Base-by-base conservation (phyloP, 208 protist genomes). In the Trichomonas vaginalis region DNA sequence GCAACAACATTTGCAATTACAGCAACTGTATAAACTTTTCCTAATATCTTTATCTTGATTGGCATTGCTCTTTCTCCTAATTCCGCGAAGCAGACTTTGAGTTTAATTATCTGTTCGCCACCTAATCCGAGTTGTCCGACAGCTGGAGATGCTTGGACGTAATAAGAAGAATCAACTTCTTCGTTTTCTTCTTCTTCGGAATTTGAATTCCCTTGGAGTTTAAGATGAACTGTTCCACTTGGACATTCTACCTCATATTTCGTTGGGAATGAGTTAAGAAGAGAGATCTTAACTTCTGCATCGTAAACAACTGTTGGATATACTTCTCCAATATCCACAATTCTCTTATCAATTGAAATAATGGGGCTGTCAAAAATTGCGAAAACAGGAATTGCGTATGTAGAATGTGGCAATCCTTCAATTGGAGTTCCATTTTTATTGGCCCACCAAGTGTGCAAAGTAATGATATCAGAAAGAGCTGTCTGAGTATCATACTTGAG, bases 281-380 rank as follows among this genome's bases (percentile, higher is more conserved):
- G 27, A 32, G 15, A 48, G 17, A 92, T 48, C 46, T 92, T 23
- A 0, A 92, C 39, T 21, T 45, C 27, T 6, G 86, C 17, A 14
- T 48, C 27, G 37, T 92, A 92, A 48, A 48, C 86, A 51, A 92
- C 14, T 92, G 86, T 51, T 1, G 86, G 86, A 51, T 39, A 92
- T 17, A 92, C n/a, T 45, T 92, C 86, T 39, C 86, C 86, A 51
- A 92, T 92, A 51, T 92, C 86, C 8, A 92, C 46, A n/a, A 92
- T 51, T 51, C 86, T 48, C 14, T 92, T 92, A 35, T 92, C n/a
- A 1, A 92, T 47, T 35, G 40, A 27, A 51, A 92, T 48, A 32
- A 92, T 51, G 23, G 86, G 86, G 0, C 15, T 27, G 45, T 92
- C 86, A 51, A 92, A 56, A 32, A 92, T 42, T 40, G 86, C 86